Base-by-base conservation (phyloP, 1,284 basidiomycete species). In the Ganoderma meredithae region DNA sequence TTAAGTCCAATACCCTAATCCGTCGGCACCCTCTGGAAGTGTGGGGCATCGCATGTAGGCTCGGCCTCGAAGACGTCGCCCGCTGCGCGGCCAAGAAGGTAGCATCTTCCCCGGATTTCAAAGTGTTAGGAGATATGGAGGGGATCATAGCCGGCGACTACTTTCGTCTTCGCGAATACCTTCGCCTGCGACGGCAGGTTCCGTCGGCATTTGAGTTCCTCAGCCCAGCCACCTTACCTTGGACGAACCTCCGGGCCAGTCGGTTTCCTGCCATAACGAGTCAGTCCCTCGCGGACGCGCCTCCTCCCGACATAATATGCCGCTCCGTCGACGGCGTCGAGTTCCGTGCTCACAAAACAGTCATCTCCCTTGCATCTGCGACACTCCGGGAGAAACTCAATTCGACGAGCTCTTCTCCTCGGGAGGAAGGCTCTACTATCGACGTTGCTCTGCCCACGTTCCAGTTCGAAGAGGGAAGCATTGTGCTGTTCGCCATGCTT, bases 281-380 rank as follows among this genome's bases (percentile, higher is more conserved):
- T 15, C 52, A 53, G 9, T 31, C 27, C 17, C 52, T 39, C 22
- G 40, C 12, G 3, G 44, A 47, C 15, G 33, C 19, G 0, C 62
- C 69, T 60, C 8, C 31, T 13, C 63, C 67, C 6, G 63, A 69
- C 15, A 1, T 74, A 19, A 62, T 70, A 2, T 60, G 69, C 70
- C 75, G 73, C 63, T 73, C 78, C 64, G 75, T 73, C 15, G 67
- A 75, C 19, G 62, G 47, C 15, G 5, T 63, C 10, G 59, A 69
- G 69, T 73, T 71, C 52, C 64, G 36, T 13, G 66, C 63, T 0
- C 67, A 69, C 52, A 53, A 47, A 15, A 17, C 58, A 27, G 65
- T 71, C 15, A 66, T 75, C 13, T 52, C 62, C 7, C 5, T 62
- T 5, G 63, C 76, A 60, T 77, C 77, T 72, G 67, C 76, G 60